phyloP scores from a whole-genome alignment of 306 rosid genomes.

The Trifolium pratense region DNA sequence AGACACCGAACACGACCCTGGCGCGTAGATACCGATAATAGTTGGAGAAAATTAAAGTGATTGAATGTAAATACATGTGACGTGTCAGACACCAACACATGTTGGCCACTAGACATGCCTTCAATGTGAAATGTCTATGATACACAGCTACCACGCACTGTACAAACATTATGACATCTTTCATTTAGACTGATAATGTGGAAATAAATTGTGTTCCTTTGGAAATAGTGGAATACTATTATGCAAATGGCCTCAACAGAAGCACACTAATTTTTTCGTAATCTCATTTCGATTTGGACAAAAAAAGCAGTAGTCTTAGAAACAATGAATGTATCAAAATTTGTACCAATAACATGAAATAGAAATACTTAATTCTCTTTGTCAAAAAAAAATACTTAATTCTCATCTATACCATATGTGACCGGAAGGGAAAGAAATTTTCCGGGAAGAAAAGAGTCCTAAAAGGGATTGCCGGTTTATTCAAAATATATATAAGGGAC shows the following conservation, averaged over 20 bases:
- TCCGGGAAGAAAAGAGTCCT: not conserved
- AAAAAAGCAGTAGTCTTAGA: not conserved
- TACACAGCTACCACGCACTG: too few species aligned
- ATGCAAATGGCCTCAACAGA: constrained; percentile 11
- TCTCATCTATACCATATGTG: too few species aligned
- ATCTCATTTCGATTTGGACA: not conserved
- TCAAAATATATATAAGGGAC: not conserved
- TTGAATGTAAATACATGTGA: not conserved
- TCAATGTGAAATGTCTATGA: not conserved
- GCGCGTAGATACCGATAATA: not conserved
- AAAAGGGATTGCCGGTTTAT: not conserved
- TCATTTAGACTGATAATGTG: not conserved
- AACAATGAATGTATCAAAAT: not conserved
- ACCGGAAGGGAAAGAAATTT: too few species aligned
- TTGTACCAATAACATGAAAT: not conserved
- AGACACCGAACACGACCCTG: not conserved
- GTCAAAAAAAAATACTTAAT: too few species aligned
- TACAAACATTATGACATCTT: constrained; percentile 4
- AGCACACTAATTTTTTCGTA: not conserved
- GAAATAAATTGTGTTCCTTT: not conserved
- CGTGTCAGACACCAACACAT: not conserved
- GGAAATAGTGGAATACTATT: not conserved
- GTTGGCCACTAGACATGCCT: not conserved
- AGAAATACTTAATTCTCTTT: too few species aligned
- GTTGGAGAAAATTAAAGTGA: not conserved